Evolutionary conservation across 352 stramenopile genomes (phyloP).

Genomic region (Aphanomyces stellatus): DNA sequence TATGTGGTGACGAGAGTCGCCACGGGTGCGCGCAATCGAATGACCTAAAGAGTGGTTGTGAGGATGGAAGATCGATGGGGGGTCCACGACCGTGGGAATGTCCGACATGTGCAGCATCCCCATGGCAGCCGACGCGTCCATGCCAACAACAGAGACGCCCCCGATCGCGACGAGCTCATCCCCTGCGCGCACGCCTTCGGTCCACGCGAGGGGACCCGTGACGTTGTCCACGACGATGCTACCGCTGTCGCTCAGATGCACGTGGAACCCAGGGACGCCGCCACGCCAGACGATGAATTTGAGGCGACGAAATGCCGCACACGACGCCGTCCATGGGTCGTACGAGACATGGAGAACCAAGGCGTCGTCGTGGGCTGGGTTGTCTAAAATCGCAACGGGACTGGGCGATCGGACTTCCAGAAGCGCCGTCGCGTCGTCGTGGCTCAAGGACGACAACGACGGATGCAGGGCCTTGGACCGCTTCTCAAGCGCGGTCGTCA

Average conservation of each 20-base stretch:
- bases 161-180: slow-evolving; percentile 9
- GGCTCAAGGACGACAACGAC: neutral
- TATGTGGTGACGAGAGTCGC: neutral
- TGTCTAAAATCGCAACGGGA: neutral
- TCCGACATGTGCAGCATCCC: neutral
- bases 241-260: neutral
- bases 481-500: neutral
- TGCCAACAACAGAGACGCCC: neutral
- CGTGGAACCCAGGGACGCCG: slow-evolving; percentile 7
- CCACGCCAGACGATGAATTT: slow-evolving; percentile 13
- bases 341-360: too few relatives aligned
- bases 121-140: slow-evolving; percentile 2
- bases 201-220: neutral
- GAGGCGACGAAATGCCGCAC: neutral
- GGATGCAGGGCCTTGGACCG: neutral
- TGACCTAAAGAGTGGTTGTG: neutral
- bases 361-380: neutral
- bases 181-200: slow-evolving; percentile 4
- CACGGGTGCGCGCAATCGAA: neutral
- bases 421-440: neutral
- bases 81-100: neutral
- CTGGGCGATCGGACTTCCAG: neutral
- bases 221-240: slow-evolving; percentile 6
- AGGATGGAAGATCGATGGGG: neutral
- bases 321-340: neutral